Evolutionary conservation across 257 asterid genomes (phyloP).

Genomic region (Schizonepeta tenuifolia): DNA sequence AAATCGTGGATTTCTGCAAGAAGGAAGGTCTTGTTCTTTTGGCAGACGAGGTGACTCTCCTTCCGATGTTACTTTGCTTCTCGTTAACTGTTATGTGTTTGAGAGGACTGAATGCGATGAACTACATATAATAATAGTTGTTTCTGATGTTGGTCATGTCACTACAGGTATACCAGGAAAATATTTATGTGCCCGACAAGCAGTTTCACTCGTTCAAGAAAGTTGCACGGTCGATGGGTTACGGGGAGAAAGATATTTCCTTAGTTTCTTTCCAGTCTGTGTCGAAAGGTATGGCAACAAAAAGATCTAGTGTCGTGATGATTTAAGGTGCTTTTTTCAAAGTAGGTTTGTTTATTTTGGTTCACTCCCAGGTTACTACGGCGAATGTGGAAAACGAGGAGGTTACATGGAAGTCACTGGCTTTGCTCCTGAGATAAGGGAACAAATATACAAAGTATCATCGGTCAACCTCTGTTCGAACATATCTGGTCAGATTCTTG

Average conservation of each 20-base stretch:
- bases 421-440: constrained; percentile 76
- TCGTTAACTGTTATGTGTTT: neutral
- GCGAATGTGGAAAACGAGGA: constrained; percentile 98
- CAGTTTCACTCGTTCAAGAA: constrained; percentile 94
- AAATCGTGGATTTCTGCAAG: constrained; percentile 95
- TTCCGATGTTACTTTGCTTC: neutral
- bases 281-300: constrained; percentile 42
- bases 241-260: constrained; percentile 67
- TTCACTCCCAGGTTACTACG: constrained; percentile 66
- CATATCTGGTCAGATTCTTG: constrained; percentile 95
- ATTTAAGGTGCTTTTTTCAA: neutral
- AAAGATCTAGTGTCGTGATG: neutral
- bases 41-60: constrained; percentile 85
- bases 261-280: constrained; percentile 45
- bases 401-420: constrained; percentile 98
- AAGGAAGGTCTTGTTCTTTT: constrained; percentile 93
- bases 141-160: constrained; percentile 15
- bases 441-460: constrained; percentile 92
- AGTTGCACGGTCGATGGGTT: constrained; percentile 81
- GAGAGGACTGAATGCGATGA: neutral
- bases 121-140: neutral
- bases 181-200: constrained; percentile 85
- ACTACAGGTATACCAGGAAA: constrained; percentile 90
- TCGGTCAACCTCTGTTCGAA: constrained; percentile 96
- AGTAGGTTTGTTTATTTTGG: neutral